These are phyloP conservation scores for Fimicolochytrium jonesii DNA, from an alignment of 192 early-diverging fungal species.

Conservation along the genomic window DNA sequence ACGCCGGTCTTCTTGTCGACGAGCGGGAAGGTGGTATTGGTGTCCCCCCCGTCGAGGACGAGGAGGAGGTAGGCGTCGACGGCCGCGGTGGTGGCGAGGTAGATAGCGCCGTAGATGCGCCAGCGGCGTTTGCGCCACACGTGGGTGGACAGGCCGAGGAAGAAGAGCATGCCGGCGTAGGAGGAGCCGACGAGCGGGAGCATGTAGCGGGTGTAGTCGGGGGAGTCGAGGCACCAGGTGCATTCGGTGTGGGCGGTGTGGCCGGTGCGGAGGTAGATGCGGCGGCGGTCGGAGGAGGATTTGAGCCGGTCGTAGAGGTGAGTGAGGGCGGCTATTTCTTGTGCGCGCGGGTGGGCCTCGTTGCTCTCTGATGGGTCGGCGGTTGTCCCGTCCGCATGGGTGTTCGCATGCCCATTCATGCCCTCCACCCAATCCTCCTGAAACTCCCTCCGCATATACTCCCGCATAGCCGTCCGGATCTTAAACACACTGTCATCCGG, in stretches of 20 bases:
- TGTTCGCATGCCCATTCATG: too few species aligned
- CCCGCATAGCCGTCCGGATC: too few species aligned
- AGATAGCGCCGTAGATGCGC: conserved; percentile 18
- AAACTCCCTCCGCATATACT: too few species aligned
- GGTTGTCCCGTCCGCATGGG: too few species aligned
- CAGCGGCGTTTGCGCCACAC: conserved; percentile 11
- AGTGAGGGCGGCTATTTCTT: too few species aligned
- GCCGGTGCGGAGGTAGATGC: conserved; percentile 25
- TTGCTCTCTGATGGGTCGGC: too few species aligned
- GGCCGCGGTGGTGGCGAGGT: not conserved
- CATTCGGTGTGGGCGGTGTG: conserved; percentile 20
- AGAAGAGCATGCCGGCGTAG: conserved; percentile 10
- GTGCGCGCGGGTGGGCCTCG: too few species aligned
- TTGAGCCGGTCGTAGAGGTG: conserved; percentile 13
- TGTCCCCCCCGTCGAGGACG: not conserved
- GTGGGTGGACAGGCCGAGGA: conserved; percentile 19
- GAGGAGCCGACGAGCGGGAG: conserved; percentile 7
- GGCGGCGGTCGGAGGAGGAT: conserved; percentile 7
- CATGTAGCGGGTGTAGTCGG: conserved; percentile 12
- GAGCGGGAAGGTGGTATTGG: too few species aligned
- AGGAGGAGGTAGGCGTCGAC: conserved; percentile 15
- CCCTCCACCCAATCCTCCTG: too few species aligned
- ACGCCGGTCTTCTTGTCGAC: conserved; percentile 1
- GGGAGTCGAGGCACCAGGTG: conserved; percentile 22
- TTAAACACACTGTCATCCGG: too few species aligned